Evolutionary conservation across 176 grass and related monocot species (phyloP).

Genomic region (Musa schizocarpa): DNA sequence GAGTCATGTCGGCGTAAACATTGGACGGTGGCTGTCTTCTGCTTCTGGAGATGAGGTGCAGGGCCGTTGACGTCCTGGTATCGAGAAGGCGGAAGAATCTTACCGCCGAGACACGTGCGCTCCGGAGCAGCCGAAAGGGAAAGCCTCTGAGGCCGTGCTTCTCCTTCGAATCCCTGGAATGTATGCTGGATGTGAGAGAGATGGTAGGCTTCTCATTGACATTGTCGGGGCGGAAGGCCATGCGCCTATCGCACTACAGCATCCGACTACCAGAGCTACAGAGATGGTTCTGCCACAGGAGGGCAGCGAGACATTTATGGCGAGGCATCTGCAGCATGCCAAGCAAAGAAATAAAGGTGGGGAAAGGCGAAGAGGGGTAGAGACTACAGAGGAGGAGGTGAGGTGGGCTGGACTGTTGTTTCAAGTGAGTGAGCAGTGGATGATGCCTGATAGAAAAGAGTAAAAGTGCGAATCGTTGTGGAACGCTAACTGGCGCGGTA

Average conservation of each 20-base stretch:
- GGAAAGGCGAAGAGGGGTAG: background rate
- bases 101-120: background rate
- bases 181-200: background rate
- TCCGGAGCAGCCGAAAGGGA: background rate
- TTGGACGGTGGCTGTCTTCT: conserved; percentile 5
- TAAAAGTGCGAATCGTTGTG: background rate
- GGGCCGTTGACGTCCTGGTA: conserved; percentile 24
- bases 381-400: background rate
- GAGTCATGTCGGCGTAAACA: conserved; percentile 13
- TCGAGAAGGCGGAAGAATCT: background rate
- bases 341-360: background rate
- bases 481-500: conserved; percentile 1
- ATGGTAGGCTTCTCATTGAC: background rate
- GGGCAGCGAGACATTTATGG: background rate
- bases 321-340: background rate
- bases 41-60: conserved; percentile 22
- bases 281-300: background rate
- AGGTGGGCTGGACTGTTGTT: background rate
- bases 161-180: conserved; percentile 2
- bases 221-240: background rate
- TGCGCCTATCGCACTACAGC: background rate
- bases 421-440: background rate
- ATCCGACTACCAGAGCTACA: background rate
- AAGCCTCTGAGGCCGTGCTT: conserved; percentile 5
- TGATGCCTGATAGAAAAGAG: background rate